A percentile compares a stretch with the other conserved stretches of the same genome.
phyloP scores from a whole-genome alignment of 73 alveolate genomes.

The Paramecium biaurelia region DNA sequence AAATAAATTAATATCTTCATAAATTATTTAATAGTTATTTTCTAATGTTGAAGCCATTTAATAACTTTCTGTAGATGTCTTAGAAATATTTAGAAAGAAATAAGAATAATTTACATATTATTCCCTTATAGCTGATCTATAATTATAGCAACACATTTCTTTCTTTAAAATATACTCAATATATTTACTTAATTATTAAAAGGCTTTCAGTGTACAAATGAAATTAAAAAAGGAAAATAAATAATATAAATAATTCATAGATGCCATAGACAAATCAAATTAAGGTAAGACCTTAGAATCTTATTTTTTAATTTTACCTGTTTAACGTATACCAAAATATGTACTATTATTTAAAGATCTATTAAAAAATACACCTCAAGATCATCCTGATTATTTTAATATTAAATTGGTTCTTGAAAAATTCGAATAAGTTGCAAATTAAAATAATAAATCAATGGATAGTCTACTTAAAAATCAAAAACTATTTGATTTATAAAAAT shows the following conservation, averaged over 20 bases:
- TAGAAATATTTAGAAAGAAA: not conserved
- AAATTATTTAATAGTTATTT: not conserved
- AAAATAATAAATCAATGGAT: conserved; percentile 18
- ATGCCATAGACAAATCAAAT: not conserved
- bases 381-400: not conserved
- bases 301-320: conserved; percentile 8
- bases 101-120: not conserved
- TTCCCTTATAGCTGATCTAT: not conserved
- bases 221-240: not conserved
- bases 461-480: not conserved
- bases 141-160: not conserved
- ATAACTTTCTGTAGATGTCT: not conserved
- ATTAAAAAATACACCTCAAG: not conserved
- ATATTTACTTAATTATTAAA: not conserved
- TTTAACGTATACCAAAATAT: conserved; percentile 23
- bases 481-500: conserved; percentile 21
- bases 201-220: not conserved
- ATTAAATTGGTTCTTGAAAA: not conserved
- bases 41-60: conserved; percentile 16
- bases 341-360: not conserved
- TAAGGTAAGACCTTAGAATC: not conserved
- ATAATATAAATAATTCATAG: not conserved
- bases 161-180: conserved; percentile 5
- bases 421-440: not conserved
- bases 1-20: not conserved